phyloP scores from a whole-genome alignment of 768 basidiomycete genomes.

The Dioszegia hungarica region DNA sequence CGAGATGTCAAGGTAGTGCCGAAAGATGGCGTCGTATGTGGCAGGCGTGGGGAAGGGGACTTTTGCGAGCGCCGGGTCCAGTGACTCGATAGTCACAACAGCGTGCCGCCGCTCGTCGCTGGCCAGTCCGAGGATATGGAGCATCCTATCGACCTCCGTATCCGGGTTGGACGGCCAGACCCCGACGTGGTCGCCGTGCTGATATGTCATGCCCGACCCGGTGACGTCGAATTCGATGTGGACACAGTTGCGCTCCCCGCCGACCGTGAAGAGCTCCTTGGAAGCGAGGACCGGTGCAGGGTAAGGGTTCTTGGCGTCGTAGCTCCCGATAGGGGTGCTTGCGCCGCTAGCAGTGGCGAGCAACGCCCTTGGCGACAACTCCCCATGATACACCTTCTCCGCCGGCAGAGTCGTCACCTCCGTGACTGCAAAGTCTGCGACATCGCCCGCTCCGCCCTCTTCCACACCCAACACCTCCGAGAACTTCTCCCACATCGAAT shows the following conservation, averaged over 20 bases:
- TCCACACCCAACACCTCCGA: constrained; percentile 78
- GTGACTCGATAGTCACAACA: constrained; percentile 88
- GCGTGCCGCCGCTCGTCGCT: constrained; percentile 63
- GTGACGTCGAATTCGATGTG: constrained; percentile 91
- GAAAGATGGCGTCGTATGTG: constrained; percentile 84
- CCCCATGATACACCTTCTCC: constrained; percentile 93
- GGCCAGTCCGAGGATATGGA: constrained; percentile 76
- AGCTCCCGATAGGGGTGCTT: constrained; percentile 60
- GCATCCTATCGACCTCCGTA: constrained; percentile 79
- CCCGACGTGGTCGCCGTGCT: constrained; percentile 96
- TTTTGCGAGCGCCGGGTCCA: constrained; percentile 95
- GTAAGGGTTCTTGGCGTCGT: constrained; percentile 96
- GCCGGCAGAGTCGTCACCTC: constrained; percentile 63
- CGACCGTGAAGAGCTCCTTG: constrained; percentile 76
- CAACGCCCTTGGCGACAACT: constrained; percentile 90
- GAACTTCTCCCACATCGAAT: constrained; percentile 90
- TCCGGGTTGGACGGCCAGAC: constrained; percentile 96
- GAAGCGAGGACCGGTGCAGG: constrained; percentile 72
- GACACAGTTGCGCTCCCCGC: constrained; percentile 79
- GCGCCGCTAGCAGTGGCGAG: constrained; percentile 66
- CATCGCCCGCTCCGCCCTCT: constrained; percentile 92
- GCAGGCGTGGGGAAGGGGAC: constrained; percentile 98
- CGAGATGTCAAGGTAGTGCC: constrained; percentile 95
- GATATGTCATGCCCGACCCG: constrained; percentile 95
- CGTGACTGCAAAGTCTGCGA: constrained; percentile 85